Percentiles rank a stretch among this genome's conserved stretches.
phyloP scores from a whole-genome alignment of 306 rosid species.

The Quercus glauca region DNA sequence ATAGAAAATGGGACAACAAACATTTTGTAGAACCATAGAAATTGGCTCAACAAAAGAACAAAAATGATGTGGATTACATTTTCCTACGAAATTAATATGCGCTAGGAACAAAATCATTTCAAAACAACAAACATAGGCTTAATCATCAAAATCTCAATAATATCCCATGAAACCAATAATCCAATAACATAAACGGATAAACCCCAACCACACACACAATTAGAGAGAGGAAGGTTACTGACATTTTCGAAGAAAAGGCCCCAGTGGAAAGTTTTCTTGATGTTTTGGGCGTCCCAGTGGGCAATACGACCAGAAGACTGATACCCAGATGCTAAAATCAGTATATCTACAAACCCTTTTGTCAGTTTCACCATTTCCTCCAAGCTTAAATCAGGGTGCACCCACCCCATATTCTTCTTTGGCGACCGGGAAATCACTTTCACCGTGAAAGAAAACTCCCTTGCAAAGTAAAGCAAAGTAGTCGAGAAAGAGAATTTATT shows the following conservation, averaged over 20 bases:
- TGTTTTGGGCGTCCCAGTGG: slow-evolving; percentile 36
- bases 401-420: slow-evolving; percentile 30
- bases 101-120: neutral
- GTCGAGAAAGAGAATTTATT: too few relatives aligned
- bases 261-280: slow-evolving; percentile 37
- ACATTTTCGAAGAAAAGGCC: slow-evolving; percentile 40
- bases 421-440: neutral
- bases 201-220: neutral
- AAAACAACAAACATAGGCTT: neutral
- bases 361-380: slow-evolving; percentile 29
- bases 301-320: slow-evolving; percentile 38
- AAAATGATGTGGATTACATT: neutral
- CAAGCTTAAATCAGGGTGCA: slow-evolving; percentile 23
- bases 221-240: neutral
- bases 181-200: neutral
- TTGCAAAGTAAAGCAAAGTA: too few relatives aligned
- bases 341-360: slow-evolving; percentile 43
- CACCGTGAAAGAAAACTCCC: too few relatives aligned
- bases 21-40: neutral
- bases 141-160: neutral
- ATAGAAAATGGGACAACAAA: neutral
- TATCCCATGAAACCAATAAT: neutral
- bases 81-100: neutral
- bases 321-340: slow-evolving; percentile 41
- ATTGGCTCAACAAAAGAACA: neutral